Evolutionary conservation across 768 basidiomycete genomes (phyloP).

Genomic region (Rhodosporidiobolus odoratus): DNA sequence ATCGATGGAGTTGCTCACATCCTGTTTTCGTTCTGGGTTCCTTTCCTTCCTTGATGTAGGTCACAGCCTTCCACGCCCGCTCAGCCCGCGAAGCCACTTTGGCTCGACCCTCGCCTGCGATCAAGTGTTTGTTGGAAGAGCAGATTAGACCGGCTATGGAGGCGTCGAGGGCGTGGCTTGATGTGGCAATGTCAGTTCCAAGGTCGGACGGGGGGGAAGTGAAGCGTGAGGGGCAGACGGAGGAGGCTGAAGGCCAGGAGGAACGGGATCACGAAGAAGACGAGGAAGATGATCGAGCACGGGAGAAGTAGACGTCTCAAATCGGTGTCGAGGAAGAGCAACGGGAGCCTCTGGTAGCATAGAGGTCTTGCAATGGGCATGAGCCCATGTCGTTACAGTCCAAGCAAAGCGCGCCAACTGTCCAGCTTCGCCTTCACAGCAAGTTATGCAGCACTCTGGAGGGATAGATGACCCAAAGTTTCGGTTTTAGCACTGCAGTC

Average conservation of each 20-base stretch:
- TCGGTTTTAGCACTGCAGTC: not conserved
- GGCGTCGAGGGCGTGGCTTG: constrained; percentile 2
- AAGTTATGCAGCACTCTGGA: too few relatives aligned
- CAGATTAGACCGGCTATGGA: not conserved
- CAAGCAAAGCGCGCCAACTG: too few relatives aligned
- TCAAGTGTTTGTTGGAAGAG: not conserved
- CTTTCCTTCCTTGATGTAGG: too few relatives aligned
- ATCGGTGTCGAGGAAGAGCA: not conserved
- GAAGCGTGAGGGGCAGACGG: not conserved
- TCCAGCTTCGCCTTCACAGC: too few relatives aligned
- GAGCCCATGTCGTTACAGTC: not conserved
- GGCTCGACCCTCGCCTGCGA: not conserved
- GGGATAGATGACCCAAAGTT: too few relatives aligned
- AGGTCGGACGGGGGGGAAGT: not conserved
- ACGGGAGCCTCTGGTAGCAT: not conserved
- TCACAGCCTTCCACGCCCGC: not conserved
- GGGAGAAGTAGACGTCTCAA: not conserved
- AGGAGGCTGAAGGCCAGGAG: not conserved
- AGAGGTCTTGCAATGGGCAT: not conserved
- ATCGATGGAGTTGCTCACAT: not conserved
- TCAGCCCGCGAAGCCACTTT: not conserved
- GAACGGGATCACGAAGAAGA: not conserved
- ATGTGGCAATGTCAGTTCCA: not conserved
- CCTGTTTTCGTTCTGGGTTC: not conserved
- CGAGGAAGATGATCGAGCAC: not conserved